Percentiles rank a stretch among this genome's conserved stretches.
These are phyloP conservation scores for Monosporascus sp. DNA, from an alignment of 2,329 filamentous ascomycete species.

Conservation along the genomic window DNA sequence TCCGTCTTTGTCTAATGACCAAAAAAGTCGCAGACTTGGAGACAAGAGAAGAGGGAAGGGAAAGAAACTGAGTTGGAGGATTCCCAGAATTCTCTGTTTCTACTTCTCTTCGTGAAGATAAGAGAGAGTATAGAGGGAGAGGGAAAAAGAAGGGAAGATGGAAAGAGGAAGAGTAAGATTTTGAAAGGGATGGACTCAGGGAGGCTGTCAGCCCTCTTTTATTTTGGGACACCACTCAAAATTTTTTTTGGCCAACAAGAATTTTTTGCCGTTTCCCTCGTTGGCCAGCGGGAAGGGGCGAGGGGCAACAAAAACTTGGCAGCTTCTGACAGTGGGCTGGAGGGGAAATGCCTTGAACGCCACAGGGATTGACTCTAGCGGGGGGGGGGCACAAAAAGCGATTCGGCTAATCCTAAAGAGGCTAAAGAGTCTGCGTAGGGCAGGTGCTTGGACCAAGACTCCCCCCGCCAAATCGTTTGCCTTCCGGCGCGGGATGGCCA, in stretches of 20 bases:
- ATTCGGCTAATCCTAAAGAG: background rate
- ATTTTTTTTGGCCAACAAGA: background rate
- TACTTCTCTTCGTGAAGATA: slow-evolving; percentile 3
- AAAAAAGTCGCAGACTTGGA: slow-evolving; percentile 3
- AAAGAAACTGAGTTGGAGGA: slow-evolving; percentile 11
- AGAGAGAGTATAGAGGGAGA: slow-evolving; percentile 2
- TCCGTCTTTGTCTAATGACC: slow-evolving; percentile 8
- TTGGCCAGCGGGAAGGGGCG: background rate
- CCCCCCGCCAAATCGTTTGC: background rate
- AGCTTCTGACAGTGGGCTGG: background rate
- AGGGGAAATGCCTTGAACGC: background rate
- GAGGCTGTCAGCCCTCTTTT: slow-evolving; percentile 12
- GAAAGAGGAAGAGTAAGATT: background rate
- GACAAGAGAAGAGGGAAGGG: slow-evolving; percentile 4
- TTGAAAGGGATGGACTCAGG: background rate
- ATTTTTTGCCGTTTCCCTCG: background rate
- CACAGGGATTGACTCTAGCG: background rate
- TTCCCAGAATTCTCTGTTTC: slow-evolving; percentile 7
- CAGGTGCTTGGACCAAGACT: background rate
- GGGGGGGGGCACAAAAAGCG: background rate
- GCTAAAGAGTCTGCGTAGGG: background rate
- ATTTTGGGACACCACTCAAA: slow-evolving; percentile 1
- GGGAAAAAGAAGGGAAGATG: slow-evolving; percentile 3
- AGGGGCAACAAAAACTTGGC: background rate
- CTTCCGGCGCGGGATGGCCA: slow-evolving; percentile 2